Evolutionary conservation across 257 asterid species (phyloP).

Genomic region (Gentiana macrophylla): DNA sequence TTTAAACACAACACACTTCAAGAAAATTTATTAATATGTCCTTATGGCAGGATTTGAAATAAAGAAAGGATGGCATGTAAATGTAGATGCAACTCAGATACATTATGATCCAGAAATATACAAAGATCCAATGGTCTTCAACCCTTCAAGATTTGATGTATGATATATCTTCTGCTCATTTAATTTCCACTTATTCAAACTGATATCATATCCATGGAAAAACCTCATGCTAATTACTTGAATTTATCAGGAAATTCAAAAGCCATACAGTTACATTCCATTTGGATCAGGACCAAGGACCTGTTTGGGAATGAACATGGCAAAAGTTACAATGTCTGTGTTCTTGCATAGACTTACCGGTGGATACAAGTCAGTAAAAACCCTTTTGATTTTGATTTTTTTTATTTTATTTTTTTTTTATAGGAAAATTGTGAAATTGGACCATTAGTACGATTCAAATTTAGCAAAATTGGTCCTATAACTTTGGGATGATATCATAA

Average conservation of each 20-base stretch:
- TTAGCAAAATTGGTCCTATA: too few relatives aligned
- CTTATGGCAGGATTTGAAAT: constrained; percentile 37
- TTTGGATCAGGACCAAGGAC: constrained; percentile 55
- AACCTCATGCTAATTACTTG: background rate
- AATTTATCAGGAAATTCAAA: constrained; percentile 38
- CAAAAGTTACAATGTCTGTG: constrained; percentile 45
- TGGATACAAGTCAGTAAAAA: constrained; percentile 38
- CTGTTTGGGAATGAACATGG: constrained; percentile 63
- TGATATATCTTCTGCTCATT: background rate
- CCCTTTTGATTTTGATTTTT: background rate
- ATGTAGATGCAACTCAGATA: constrained; percentile 49
- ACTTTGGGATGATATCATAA: too few relatives aligned
- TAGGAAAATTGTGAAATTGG: too few relatives aligned
- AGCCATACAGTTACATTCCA: constrained; percentile 52
- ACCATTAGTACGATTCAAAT: too few relatives aligned
- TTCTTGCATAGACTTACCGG: constrained; percentile 37
- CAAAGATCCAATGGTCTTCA: constrained; percentile 37
- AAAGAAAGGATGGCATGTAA: constrained; percentile 62
- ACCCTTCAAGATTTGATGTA: constrained; percentile 65
- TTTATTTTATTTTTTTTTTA: background rate
- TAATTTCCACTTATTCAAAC: too few relatives aligned
- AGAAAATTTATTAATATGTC: background rate
- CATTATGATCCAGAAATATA: constrained; percentile 41
- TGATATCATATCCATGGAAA: background rate
- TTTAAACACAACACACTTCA: background rate